A percentile compares a stretch with the other conserved stretches of the same genome.
These are phyloP conservation scores for Curvularia sp. DNA, from an alignment of 2,329 filamentous ascomycete genomes.

Conservation along the genomic window DNA sequence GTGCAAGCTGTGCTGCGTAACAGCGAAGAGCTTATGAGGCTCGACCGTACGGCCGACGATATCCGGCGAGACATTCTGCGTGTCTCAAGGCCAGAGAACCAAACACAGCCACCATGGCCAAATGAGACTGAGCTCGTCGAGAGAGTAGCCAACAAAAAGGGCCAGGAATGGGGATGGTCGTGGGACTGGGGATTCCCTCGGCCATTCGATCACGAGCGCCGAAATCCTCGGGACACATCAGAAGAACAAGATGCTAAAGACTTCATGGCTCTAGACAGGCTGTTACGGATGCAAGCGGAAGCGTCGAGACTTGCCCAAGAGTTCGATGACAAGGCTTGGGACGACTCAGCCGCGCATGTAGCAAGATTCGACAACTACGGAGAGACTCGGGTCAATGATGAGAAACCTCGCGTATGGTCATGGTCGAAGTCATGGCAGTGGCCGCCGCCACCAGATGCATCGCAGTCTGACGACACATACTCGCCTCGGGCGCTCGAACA, in stretches of 20 bases:
- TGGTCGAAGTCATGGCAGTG: constrained; percentile 31
- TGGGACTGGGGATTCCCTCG: constrained; percentile 47
- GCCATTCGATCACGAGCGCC: constrained; percentile 32
- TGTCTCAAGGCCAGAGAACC: constrained; percentile 5
- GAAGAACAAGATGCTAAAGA: constrained; percentile 9
- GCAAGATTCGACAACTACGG: background rate
- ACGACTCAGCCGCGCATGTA: constrained; percentile 1
- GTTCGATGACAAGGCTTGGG: constrained; percentile 17
- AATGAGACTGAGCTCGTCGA: constrained; percentile 35
- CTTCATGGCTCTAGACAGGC: constrained; percentile 3
- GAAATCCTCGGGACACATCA: background rate
- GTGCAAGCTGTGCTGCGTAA: constrained; percentile 37
- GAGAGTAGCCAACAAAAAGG: constrained; percentile 40
- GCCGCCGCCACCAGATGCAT: constrained; percentile 25
- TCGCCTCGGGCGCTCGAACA: constrained; percentile 63
- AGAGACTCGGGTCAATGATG: background rate
- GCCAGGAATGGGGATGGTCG: constrained; percentile 46
- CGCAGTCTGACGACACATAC: constrained; percentile 47
- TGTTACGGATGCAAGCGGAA: constrained; percentile 16
- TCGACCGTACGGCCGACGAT: constrained; percentile 38
- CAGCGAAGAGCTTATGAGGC: constrained; percentile 43
- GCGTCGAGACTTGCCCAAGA: constrained; percentile 16
- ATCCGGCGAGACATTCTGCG: constrained; percentile 36
- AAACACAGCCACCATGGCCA: background rate
- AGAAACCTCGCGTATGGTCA: constrained; percentile 15